Percentiles rank a stretch among this genome's conserved stretches.
phyloP scores from a whole-genome alignment of 495 filamentous ascomycete genomes.

The Cercophora samala region DNA sequence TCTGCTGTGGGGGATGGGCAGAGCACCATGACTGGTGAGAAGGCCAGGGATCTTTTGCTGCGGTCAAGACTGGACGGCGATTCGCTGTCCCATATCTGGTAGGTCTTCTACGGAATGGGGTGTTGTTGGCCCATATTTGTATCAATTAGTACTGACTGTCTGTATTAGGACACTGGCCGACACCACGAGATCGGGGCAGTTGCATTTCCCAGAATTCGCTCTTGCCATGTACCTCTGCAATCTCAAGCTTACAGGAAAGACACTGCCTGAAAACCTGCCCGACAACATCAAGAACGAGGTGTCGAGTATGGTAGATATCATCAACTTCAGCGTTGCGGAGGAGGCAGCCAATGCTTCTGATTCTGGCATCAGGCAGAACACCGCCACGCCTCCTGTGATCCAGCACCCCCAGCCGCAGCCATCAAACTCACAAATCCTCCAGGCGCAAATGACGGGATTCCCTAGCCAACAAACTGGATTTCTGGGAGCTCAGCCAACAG shows the following conservation, averaged over 20 bases:
- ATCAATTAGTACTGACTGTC: constrained; percentile 1
- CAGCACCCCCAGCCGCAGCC: constrained; percentile 83
- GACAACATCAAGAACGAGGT: constrained; percentile 93
- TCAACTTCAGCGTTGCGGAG: constrained; percentile 89
- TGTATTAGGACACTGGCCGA: constrained; percentile 79
- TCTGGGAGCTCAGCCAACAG: constrained; percentile 53
- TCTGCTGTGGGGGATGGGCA: constrained; percentile 82
- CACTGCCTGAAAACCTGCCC: constrained; percentile 68
- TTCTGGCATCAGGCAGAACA: constrained; percentile 65
- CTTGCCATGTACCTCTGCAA: constrained; percentile 99
- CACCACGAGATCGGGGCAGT: constrained; percentile 92
- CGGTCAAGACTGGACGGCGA: constrained; percentile 81
- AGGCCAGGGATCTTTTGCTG: constrained; percentile 81
- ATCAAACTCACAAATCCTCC: constrained; percentile 71
- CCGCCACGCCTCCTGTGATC: constrained; percentile 65
- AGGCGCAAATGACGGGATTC: constrained; percentile 72
- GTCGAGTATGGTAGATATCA: constrained; percentile 99
- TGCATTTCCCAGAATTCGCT: constrained; percentile 97
- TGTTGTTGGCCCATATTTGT: background rate
- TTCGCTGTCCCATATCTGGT: constrained; percentile 86
- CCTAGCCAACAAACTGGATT: constrained; percentile 53
- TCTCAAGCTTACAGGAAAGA: constrained; percentile 80
- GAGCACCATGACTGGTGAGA: constrained; percentile 85
- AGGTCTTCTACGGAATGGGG: constrained; percentile 23
- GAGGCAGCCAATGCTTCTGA: constrained; percentile 54